Base-by-base conservation (phyloP, 371 early-diverging fungal genomes). In the Nematocida sp. region DNA sequence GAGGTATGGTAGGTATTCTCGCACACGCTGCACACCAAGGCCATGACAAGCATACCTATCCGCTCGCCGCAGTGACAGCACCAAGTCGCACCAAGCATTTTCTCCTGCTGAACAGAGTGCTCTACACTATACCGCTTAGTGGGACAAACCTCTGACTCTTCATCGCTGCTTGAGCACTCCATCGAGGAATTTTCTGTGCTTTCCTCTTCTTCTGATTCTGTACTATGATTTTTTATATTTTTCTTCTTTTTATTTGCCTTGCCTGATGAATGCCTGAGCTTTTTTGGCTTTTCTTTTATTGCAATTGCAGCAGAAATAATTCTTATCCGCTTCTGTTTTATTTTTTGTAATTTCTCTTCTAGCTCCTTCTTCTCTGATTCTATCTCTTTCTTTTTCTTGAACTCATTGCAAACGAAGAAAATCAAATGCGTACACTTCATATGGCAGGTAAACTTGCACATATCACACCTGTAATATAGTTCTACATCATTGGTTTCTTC, bases 51-150 rank as follows among this genome's bases (percentile, higher is more conserved):
- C 4, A 95, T 86, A 3, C 94, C 90, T 25, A 97, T 90, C 90
- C 94, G 91, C 62, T 91, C 90, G 44, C 96, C 96, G 89, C 97
- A 97, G 86, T 97, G 96, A 83, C 91, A 91, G 87, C 97, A 97
- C 94, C 95, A 96, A 83, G 90, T 90, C 33, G 93, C 91, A 25
- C 90, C 90, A 71, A 92, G 88, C 64, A 90, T 91, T 56, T 91
- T 91, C 15, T 90, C 86, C 23, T 88, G 89, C 81, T 92, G 91
- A 84, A 93, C 94, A 33, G 92, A 90, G 89, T 97, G 97, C 33
- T 94, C 94, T 83, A 95, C 94, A 56, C 92, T 90, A 86, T 95
- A 94, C 33, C 55, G 52, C 54, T 78, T 83, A 5, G 40, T 61
- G 7, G 72, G 66, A 3, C 20, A 27, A 2, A n/a, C n/a, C 23